Percentiles rank a stretch among this genome's conserved stretches.
Conservation (phyloP, 192 early-diverging fungal species). For the Coemansia sp. region DNA sequence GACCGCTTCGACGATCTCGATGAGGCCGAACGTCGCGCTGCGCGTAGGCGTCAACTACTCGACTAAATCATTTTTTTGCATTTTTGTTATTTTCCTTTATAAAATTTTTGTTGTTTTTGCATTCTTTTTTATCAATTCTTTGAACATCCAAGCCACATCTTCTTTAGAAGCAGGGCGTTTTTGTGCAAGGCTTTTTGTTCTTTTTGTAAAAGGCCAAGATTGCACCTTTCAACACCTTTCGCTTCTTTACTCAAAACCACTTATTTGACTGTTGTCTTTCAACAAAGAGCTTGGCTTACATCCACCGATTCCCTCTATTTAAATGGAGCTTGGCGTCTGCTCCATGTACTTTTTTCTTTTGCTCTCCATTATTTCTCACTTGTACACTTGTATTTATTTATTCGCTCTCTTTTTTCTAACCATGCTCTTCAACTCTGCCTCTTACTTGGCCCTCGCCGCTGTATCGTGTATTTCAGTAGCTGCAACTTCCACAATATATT, state of each 20-base stretch:
- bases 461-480: not conserved
- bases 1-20: constrained; percentile 12
- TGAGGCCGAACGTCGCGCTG: constrained; percentile 29
- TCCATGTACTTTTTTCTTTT: not conserved
- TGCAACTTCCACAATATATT: not conserved
- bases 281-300: not conserved
- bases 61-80: not conserved
- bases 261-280: not conserved
- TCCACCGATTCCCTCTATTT: not conserved
- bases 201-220: too few relatives aligned
- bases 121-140: not conserved
- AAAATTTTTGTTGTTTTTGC: not conserved
- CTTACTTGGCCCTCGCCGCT: not conserved
- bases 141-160: not conserved
- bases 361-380: not conserved
- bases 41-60: constrained; percentile 37
- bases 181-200: too few relatives aligned
- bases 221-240: not conserved
- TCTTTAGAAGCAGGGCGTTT: too few relatives aligned
- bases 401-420: not conserved
- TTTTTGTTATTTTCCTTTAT: constrained; percentile 2
- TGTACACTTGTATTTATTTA: not conserved
- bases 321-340: not conserved
- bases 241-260: not conserved
- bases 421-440: not conserved